Conservation (phyloP, 495 filamentous ascomycete genomes). For the Trichoderma orchidacearum region DNA sequence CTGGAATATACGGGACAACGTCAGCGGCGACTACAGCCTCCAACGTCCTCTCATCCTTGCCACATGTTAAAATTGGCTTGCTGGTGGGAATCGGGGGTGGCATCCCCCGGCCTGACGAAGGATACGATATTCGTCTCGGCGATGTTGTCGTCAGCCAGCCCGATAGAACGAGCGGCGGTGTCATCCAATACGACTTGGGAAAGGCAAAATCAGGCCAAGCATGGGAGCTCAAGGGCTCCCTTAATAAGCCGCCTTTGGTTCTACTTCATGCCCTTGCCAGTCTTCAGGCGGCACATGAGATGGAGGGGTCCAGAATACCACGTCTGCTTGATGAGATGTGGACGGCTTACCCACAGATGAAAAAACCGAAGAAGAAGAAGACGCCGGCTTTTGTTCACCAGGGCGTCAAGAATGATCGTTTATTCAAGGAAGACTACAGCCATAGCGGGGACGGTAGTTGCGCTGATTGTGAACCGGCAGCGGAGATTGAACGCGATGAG, state of each 20-base stretch:
- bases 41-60: conserved; percentile 22
- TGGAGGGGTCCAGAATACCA: not conserved
- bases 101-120: conserved; percentile 14
- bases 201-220: conserved; percentile 9
- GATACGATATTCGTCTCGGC: conserved; percentile 27
- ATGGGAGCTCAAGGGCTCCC: conserved; percentile 10
- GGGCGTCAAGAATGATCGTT: conserved; percentile 6
- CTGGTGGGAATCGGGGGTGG: conserved; percentile 36
- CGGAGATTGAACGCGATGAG: conserved; percentile 4
- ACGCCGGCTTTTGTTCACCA: conserved; percentile 3
- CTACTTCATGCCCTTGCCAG: conserved; percentile 7
- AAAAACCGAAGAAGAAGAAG: not conserved
- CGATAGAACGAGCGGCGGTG: conserved; percentile 9
- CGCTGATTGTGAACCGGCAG: not conserved
- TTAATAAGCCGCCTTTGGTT: conserved; percentile 14
- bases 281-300: conserved; percentile 7
- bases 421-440: conserved; percentile 8
- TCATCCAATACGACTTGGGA: conserved; percentile 24
- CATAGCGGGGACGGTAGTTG: conserved; percentile 4
- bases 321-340: conserved; percentile 5
- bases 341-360: not conserved
- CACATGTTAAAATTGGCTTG: conserved; percentile 22
- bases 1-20: conserved; percentile 22
- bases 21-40: conserved; percentile 15
- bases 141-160: conserved; percentile 29